These are phyloP conservation scores for Mycosarcoma mackinlayi DNA, from an alignment of 1,284 basidiomycete genomes.

Conservation along the genomic window DNA sequence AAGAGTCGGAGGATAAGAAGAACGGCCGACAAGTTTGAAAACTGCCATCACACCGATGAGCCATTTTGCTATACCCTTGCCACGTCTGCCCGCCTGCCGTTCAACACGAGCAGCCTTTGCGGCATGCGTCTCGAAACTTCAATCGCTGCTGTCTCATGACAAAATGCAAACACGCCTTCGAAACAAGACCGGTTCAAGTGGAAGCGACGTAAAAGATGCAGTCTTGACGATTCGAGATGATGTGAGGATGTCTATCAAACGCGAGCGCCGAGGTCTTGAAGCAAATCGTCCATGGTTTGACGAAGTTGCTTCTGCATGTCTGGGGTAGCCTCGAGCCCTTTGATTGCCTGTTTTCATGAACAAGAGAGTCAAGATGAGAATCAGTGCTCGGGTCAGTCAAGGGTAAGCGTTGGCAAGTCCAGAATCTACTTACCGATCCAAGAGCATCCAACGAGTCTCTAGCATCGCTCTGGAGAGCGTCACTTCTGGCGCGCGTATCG, in stretches of 20 bases:
- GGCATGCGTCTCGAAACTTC: not conserved
- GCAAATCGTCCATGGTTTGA: constrained; percentile 47
- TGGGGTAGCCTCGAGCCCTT: constrained; percentile 41
- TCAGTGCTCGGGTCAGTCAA: no score
- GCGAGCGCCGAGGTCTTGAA: constrained; percentile 49
- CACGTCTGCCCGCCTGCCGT: constrained; percentile 9
- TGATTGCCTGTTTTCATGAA: constrained; percentile 34
- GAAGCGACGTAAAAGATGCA: not conserved
- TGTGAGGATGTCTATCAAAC: no score
- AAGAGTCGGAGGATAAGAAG: constrained; percentile 15
- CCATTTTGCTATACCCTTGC: constrained; percentile 26
- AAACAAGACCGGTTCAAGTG: not conserved
- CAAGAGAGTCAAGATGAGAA: not conserved
- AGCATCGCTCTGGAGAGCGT: constrained; percentile 25
- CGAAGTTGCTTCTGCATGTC: constrained; percentile 47
- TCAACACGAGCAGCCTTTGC: constrained; percentile 23
- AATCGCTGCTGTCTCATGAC: not conserved
- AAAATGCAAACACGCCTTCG: not conserved
- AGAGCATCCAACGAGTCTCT: constrained; percentile 32
- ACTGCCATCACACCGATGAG: no score
- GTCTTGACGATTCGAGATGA: not conserved
- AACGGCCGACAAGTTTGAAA: constrained; percentile 29
- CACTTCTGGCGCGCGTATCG: constrained; percentile 2
- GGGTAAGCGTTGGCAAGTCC: no score
- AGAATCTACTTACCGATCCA: constrained; percentile 44